A percentile compares a stretch with the other conserved stretches of the same genome.
Evolutionary conservation across 129 eudicot genomes (phyloP).

Genomic region (Arctium lappa): DNA sequence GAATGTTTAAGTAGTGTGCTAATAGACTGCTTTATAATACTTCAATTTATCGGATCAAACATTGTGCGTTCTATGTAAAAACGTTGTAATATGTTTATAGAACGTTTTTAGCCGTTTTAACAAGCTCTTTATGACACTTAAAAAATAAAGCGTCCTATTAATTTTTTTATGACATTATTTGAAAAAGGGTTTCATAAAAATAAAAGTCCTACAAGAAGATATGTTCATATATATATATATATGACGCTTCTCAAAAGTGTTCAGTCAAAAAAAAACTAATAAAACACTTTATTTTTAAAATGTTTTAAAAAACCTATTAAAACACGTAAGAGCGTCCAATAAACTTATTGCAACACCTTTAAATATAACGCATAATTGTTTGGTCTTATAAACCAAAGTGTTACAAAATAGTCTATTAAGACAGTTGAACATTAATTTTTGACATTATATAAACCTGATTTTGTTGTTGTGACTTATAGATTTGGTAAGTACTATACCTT

Average conservation of each 20-base stretch:
- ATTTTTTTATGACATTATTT: too few species aligned
- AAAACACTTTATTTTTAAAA: not conserved
- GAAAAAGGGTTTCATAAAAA: too few species aligned
- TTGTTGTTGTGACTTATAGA: not conserved
- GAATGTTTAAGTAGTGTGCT: not conserved
- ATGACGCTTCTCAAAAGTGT: not conserved
- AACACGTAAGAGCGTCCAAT: too few species aligned
- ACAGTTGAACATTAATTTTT: too few species aligned
- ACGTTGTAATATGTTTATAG: not conserved
- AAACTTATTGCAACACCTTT: not conserved
- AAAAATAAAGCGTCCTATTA: too few species aligned
- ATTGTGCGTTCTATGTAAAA: not conserved
- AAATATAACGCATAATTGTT: not conserved
- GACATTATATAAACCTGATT: not conserved
- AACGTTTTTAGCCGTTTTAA: not conserved
- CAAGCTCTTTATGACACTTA: not conserved
- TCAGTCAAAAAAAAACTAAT: not conserved
- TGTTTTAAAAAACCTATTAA: too few species aligned
- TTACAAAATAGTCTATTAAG: not conserved
- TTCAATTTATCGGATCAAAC: not conserved
- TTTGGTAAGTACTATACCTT: conserved; percentile 32
- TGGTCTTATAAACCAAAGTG: not conserved
- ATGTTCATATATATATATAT: not conserved
- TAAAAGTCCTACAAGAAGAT: not conserved
- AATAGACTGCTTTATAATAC: not conserved